Conservation (phyloP, 345 rosid species). For the Microcos paniculata region DNA sequence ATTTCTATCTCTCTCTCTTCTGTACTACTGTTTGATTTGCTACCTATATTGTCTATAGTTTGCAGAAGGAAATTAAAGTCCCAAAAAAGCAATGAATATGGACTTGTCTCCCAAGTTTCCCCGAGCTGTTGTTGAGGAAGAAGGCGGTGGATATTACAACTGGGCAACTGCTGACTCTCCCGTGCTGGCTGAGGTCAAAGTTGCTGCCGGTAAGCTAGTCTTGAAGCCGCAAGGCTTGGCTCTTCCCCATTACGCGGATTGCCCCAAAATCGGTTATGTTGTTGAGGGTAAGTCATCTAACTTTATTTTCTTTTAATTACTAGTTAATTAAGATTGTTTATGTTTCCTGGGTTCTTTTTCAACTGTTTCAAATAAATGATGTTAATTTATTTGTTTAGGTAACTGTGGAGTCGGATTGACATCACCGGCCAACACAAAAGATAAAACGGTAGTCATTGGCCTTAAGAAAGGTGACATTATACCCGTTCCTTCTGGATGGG, state of each 20-base stretch:
- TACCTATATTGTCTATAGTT: no score
- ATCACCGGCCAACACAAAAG: background rate
- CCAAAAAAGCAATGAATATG: no score
- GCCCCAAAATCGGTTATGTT: conserved; percentile 37
- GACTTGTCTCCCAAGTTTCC: conserved; percentile 31
- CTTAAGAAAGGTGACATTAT: conserved; percentile 28
- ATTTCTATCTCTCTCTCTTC: no score
- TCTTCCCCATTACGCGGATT: conserved; percentile 42
- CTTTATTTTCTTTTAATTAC: no score
- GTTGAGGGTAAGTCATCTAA: conserved; percentile 25
- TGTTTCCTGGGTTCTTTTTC: no score
- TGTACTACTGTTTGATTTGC: no score
- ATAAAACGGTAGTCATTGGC: conserved; percentile 14
- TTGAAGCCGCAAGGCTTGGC: conserved; percentile 31
- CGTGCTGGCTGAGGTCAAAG: conserved; percentile 22
- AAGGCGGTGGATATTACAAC: conserved; percentile 31
- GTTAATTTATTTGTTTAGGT: conserved; percentile 16
- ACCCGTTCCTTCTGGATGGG: conserved; percentile 22
- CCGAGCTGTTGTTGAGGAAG: conserved; percentile 21
- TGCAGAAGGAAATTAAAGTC: no score
- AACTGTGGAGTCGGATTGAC: conserved; percentile 24
- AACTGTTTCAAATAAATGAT: no score
- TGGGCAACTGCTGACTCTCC: conserved; percentile 32
- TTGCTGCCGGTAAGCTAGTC: conserved; percentile 29
- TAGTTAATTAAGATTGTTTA: no score